These are phyloP conservation scores for Metschnikowia shivogae DNA, from an alignment of 805 yeast species.

Conservation along the genomic window DNA sequence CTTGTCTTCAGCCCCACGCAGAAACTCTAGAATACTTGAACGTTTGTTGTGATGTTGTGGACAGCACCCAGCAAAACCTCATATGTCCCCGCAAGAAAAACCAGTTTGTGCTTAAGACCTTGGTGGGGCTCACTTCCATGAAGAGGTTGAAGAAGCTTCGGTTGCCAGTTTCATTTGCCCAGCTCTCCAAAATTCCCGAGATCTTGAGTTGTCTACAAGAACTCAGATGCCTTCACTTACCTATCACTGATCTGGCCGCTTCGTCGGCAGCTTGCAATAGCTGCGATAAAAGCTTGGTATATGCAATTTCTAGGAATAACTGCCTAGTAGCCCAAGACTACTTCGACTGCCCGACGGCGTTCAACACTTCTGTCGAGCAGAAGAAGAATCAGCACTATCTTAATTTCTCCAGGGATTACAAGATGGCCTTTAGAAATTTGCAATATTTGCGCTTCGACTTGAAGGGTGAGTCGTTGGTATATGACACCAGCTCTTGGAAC, in stretches of 20 bases:
- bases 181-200: conserved; percentile 7
- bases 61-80: background rate
- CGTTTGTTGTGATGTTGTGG: conserved; percentile 13
- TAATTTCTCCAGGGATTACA: conserved; percentile 3
- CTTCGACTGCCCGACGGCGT: conserved; percentile 13
- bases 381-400: conserved; percentile 11
- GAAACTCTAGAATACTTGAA: conserved; percentile 10
- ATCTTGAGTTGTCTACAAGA: background rate
- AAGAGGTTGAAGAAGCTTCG: conserved; percentile 6
- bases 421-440: background rate
- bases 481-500: conserved; percentile 4
- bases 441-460: conserved; percentile 12
- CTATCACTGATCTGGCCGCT: conserved; percentile 11
- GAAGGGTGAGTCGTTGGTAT: conserved; percentile 10
- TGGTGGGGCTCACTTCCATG: conserved; percentile 8
- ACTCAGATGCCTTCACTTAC: conserved; percentile 9
- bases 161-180: conserved; percentile 11
- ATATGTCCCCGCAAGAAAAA: conserved; percentile 10
- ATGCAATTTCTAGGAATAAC: conserved; percentile 8
- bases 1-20: conserved; percentile 10
- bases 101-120: conserved; percentile 6
- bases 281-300: conserved; percentile 7
- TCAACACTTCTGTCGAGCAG: conserved; percentile 5
- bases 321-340: conserved; percentile 15
- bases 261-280: conserved; percentile 7